Evolutionary conservation across 176 grass and related monocot species (phyloP).

Genomic region (Zea luxurians): DNA sequence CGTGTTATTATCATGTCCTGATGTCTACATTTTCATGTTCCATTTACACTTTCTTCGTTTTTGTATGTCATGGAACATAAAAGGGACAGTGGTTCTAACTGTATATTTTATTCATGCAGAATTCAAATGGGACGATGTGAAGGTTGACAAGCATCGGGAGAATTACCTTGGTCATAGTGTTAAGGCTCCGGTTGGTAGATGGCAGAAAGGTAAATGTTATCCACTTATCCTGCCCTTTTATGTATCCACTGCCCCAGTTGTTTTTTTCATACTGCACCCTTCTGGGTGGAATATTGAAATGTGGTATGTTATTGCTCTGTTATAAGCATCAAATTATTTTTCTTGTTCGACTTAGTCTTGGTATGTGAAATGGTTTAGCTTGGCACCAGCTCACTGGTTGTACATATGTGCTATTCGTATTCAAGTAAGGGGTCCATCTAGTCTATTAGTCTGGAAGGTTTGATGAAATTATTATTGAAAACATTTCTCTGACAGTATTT

Average conservation of each 20-base stretch:
- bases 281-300: background rate
- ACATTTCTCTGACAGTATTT: background rate
- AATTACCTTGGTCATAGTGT: conserved; percentile 96
- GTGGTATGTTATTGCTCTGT: conserved; percentile 8
- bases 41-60: background rate
- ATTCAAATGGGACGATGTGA: conserved; percentile 99
- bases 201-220: conserved; percentile 84
- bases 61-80: conserved; percentile 12
- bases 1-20: background rate
- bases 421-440: background rate
- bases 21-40: conserved; percentile 1
- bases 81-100: background rate
- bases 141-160: conserved; percentile 96
- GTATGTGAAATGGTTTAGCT: conserved; percentile 10
- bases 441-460: background rate
- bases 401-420: background rate
- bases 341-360: background rate
- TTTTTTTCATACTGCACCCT: background rate
- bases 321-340: background rate
- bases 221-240: background rate
- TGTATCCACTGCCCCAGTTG: background rate
- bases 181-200: conserved; percentile 95
- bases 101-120: conserved; percentile 49
- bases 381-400: background rate
- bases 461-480: background rate